Evolutionary conservation across 2,329 filamentous ascomycete species (phyloP), one percentile per base, ranked within the genome.

Genomic region (Pyricularia sp.): DNA sequence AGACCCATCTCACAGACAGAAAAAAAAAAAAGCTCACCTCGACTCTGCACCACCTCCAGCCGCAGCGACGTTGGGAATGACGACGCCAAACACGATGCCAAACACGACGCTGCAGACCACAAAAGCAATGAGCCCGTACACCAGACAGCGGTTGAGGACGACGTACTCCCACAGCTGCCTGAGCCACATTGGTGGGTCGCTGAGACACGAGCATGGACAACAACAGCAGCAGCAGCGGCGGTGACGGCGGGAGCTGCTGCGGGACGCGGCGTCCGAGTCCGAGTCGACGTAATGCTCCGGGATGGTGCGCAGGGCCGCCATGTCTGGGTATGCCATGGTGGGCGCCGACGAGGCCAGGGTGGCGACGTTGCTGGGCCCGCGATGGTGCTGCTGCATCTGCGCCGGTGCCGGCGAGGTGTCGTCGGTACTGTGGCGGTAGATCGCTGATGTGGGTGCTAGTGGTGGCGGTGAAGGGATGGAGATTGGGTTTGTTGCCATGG

Each of bases 21-120:
- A 8, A 33, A 9, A 12, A 19, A 9, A 12, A 16, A 22, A 62
- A 35, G 16, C 30, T 19, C 5, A 35, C 30, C 30, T 22, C 31
- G 22, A 2, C 31, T 26, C 10, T 22, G 4, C 12, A 26, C 31
- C 31, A 44, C 13, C 4, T 13, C 33, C 33, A 40, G 33, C 33
- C 3, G 31, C 40, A n/a, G 61, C 35, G 4, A 62, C 10, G 10
- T 59, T 64, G 10, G 62, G 62, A 13, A 64, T 31, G 19, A 64
- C 49, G 53, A 57, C 53, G n/a, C 40, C 62, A 16, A 59, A 60
- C 19, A 64, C 49, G 62, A 64, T 30, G 28, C 44, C 49, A 24
- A 64, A 60, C n/a, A 64, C 30, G n/a, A 64, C 57, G 13, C 19
- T 40, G 49, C 62, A 59, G n/a, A 64, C 19, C n/a, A 59, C 30